Base-by-base conservation (phyloP, 441 rosid species). In the Isatis lusitanica region DNA sequence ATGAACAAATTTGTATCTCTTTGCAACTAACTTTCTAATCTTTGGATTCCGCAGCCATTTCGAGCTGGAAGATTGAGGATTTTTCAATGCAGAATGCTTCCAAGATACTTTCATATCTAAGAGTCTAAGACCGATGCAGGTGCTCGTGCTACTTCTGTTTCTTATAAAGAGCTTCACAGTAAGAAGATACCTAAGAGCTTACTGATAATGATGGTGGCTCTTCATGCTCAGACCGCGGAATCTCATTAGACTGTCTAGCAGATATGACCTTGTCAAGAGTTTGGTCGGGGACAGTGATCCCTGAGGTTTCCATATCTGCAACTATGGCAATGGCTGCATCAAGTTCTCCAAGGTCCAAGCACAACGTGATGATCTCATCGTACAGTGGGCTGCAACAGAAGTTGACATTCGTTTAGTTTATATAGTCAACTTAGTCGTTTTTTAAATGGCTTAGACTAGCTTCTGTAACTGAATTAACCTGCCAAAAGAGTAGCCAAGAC, bases 271-370 rank as follows among this genome's bases (percentile, higher is more conserved):
- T 72, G 81, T 92, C 98, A 18, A 94, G 77, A 53, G 89, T 92
- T 77, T 89, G 80, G 47, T 85, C 93, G 7, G 91, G 89, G 7
- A 90, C 93, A 0, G 82, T 38, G 36, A 92, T 84, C 74, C 98
- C 94, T 11, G 91, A 58, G 1, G 89, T 83, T 82, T 92, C 99
- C 89, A 92, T 75, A 74, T 92, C 99, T 4, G 98, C 97, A 43
- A 90, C 96, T 66, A 92, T 89, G 7, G 94, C 96, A 57, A 94
- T 73, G 44, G 96, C 96, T 5, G 97, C 98, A 50, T 94, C 97
- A 66, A 88, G 83, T 71, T 94, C 98, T 70, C 94, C 95, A 9
- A 92, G 86, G 68, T 87, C 97, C 40, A 94, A 81, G 77, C 97
- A 94, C 62, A 90, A 30, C 13, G 88, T 76, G 77, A 92, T 86